Conservation (phyloP, 805 yeast species). For the Candida maesae region DNA sequence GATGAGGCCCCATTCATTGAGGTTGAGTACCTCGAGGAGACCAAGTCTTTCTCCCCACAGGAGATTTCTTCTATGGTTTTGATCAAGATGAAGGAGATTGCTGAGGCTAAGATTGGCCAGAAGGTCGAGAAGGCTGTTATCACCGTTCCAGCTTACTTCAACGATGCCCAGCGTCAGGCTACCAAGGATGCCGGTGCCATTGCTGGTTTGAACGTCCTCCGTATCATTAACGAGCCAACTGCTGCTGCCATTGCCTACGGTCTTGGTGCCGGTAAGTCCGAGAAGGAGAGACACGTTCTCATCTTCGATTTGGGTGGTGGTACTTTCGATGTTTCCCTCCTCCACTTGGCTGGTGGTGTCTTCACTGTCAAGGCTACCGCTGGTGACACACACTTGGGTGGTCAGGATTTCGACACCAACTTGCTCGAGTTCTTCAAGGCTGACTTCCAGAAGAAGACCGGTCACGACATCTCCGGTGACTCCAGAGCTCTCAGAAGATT, state of each 20-base stretch:
- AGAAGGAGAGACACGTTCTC: constrained; percentile 81
- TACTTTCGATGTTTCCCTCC: constrained; percentile 94
- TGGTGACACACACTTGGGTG: constrained; percentile 99
- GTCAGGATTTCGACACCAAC: constrained; percentile 98
- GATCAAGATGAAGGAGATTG: constrained; percentile 79
- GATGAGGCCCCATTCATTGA: constrained; percentile 65
- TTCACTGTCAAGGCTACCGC: constrained; percentile 97
- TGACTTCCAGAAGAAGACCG: constrained; percentile 95
- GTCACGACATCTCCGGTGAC: constrained; percentile 83
- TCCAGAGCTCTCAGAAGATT: constrained; percentile 97
- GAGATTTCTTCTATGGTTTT: constrained; percentile 69
- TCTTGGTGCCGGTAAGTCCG: constrained; percentile 84
- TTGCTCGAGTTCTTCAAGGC: constrained; percentile 87
- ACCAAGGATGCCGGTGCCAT: constrained; percentile 81
- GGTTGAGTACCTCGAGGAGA: constrained; percentile 67
- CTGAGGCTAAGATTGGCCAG: constrained; percentile 72
- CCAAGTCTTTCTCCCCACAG: constrained; percentile 63
- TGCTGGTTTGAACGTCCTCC: constrained; percentile 73
- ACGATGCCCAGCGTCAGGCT: constrained; percentile 79
- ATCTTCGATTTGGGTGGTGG: constrained; percentile 98
- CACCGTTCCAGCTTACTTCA: constrained; percentile 78
- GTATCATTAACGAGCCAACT: constrained; percentile 80
- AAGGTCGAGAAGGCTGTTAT: constrained; percentile 71
- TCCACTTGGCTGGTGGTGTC: constrained; percentile 93
- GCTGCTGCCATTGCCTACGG: constrained; percentile 99